Conservation (phyloP, 805 yeast genomes). For the Candida berthetii region DNA sequence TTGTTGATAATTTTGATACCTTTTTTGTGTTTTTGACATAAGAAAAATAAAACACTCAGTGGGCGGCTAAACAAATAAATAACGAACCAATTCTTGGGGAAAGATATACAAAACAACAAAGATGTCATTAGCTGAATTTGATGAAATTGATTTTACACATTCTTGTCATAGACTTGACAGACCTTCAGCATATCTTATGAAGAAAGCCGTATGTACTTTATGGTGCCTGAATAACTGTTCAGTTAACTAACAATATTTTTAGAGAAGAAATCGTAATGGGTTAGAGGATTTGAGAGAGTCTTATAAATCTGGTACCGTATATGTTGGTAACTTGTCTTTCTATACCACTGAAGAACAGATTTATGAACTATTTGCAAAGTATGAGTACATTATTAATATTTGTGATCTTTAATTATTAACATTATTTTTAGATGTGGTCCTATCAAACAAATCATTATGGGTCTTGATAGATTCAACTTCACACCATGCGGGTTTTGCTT, state of each 20-base stretch:
- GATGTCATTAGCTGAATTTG: slow-evolving; percentile 44
- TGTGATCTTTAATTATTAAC: too few species aligned
- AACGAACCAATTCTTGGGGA: too few species aligned
- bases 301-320: slow-evolving; percentile 66
- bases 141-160: slow-evolving; percentile 48
- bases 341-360: slow-evolving; percentile 95
- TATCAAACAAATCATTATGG: slow-evolving; percentile 83
- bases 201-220: slow-evolving; percentile 49
- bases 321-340: slow-evolving; percentile 86
- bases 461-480: slow-evolving; percentile 80
- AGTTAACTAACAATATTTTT: not conserved
- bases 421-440: slow-evolving; percentile 45
- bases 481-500: slow-evolving; percentile 98
- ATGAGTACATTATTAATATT: not conserved
- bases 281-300: slow-evolving; percentile 62
- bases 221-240: slow-evolving; percentile 28
- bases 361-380: slow-evolving; percentile 73
- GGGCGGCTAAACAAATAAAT: too few species aligned
- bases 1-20: too few species aligned
- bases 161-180: slow-evolving; percentile 64
- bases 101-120: not conserved
- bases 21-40: too few species aligned
- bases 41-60: too few species aligned
- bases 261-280: slow-evolving; percentile 33
- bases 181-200: slow-evolving; percentile 64